Evolutionary conservation across 2,329 filamentous ascomycete species (phyloP).

Genomic region (Epichloe hybrida): DNA sequence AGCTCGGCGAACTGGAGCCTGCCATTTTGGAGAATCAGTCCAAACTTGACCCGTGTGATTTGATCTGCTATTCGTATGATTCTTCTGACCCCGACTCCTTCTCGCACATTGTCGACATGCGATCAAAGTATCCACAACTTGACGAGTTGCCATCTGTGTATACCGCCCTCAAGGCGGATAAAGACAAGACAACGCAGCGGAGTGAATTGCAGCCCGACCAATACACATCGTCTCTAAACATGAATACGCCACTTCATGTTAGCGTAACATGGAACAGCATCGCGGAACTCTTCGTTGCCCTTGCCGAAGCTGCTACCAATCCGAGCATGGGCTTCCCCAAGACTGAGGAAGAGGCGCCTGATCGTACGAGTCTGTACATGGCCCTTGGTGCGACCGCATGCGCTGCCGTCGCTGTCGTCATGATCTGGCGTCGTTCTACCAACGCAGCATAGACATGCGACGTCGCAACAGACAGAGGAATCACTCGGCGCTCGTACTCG

Average conservation of each 20-base stretch:
- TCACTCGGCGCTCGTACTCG: background rate
- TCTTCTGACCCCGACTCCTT: slow-evolving; percentile 95
- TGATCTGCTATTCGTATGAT: slow-evolving; percentile 92
- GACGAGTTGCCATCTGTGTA: slow-evolving; percentile 87
- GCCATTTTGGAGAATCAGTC: slow-evolving; percentile 85
- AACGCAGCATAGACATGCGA: slow-evolving; percentile 24
- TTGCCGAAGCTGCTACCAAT: slow-evolving; percentile 85
- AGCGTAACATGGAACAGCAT: slow-evolving; percentile 92
- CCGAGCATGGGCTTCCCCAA: slow-evolving; percentile 83
- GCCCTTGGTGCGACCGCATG: slow-evolving; percentile 62
- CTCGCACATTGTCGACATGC: slow-evolving; percentile 72
- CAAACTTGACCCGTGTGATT: slow-evolving; percentile 83
- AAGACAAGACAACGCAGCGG: slow-evolving; percentile 92
- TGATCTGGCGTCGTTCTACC: slow-evolving; percentile 50
- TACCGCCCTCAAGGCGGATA: slow-evolving; percentile 85
- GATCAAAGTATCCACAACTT: slow-evolving; percentile 66
- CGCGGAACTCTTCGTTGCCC: slow-evolving; percentile 78
- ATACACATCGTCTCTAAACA: slow-evolving; percentile 72
- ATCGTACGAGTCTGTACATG: slow-evolving; percentile 75
- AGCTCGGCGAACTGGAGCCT: slow-evolving; percentile 88
- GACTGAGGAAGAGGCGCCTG: slow-evolving; percentile 70
- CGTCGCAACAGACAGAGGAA: background rate
- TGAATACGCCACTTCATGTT: slow-evolving; percentile 86
- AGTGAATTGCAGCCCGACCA: slow-evolving; percentile 84
- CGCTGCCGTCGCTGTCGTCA: slow-evolving; percentile 47